Evolutionary conservation across 2,329 filamentous ascomycete genomes (phyloP), one percentile per base, ranked within the genome.

Genomic region (Epicoccum nigrum): DNA sequence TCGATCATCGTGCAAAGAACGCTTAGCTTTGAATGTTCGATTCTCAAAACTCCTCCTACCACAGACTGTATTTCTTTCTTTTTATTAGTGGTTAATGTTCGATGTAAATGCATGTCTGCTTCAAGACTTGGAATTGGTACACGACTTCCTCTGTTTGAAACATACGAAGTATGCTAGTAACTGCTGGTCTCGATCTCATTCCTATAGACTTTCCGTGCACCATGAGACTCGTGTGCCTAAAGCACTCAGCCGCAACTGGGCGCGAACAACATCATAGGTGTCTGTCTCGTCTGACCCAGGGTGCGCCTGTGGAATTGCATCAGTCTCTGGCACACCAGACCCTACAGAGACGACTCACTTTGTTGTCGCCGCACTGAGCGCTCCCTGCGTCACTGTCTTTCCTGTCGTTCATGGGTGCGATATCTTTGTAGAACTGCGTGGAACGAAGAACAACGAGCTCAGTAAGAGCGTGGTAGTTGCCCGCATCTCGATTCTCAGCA

Each of bases 371-470:
- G 6, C 35, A 12, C 7, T 37, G 38, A 11, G 21, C 9, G 23
- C 40, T 33, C 6, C 28, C 43, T n/a, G 30, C 27, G 5, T 45
- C 54, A 28, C 47, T 46, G 4, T 55, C 54, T 20, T 45, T 52
- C 25, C 51, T 39, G 2, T 39, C 39, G 6, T 4, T 23, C 11
- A 3, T 20, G 3, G 27, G 17, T 5, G 15, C 32, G 19, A 46
- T 23, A 3, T 31, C 17, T 17, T 34, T 15, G 45, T 51, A 51
- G 25, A 11, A 30, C n/a, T n/a, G 17, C 15, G 27, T 25, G 20
- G 48, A 27, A 30, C 63, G 59, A 12, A 67, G 15, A n/a, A 68
- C 52, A 16, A 66, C 59, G 17, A 67, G 45, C 25, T 56, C 57
- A 6, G 11, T 40, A n/a, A 68, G 37, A 12, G 43, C 20, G 4